A percentile compares a stretch with the other conserved stretches of the same genome.
Conservation (phyloP, 352 stramenopile species). For the Phytophthora pisi region DNA sequence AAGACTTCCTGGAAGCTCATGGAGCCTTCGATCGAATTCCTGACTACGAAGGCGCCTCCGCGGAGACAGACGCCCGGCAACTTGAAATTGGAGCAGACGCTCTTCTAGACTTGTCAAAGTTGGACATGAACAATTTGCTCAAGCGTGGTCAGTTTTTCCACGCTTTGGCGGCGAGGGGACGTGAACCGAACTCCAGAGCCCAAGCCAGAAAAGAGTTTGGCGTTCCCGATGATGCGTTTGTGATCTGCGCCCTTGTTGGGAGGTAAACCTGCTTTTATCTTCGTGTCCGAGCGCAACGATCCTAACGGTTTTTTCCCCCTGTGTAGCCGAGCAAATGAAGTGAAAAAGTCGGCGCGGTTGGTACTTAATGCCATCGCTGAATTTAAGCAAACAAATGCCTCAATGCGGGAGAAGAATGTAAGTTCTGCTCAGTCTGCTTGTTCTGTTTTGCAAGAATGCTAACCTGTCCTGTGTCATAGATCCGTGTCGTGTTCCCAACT, state of each 20-base stretch:
- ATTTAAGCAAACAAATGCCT: slow-evolving; percentile 25
- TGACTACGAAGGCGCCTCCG: neutral
- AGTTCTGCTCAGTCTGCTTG: neutral
- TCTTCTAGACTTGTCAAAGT: slow-evolving; percentile 38
- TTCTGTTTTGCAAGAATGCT: neutral
- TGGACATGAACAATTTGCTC: slow-evolving; percentile 16
- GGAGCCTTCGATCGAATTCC: slow-evolving; percentile 33
- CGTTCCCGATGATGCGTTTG: slow-evolving; percentile 43
- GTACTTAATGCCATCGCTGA: slow-evolving; percentile 53
- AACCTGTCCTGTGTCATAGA: slow-evolving; percentile 20
- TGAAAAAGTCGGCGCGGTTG: slow-evolving; percentile 43
- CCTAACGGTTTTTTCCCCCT: slow-evolving; percentile 1
- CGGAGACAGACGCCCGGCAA: neutral
- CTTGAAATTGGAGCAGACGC: slow-evolving; percentile 21
- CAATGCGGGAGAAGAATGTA: slow-evolving; percentile 11
- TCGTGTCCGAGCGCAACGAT: neutral
- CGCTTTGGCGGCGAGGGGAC: slow-evolving; percentile 20
- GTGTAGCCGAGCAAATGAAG: slow-evolving; percentile 65
- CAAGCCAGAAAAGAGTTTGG: slow-evolving; percentile 21
- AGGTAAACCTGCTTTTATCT: slow-evolving; percentile 39
- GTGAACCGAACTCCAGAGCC: slow-evolving; percentile 10
- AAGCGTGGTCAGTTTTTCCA: slow-evolving; percentile 22
- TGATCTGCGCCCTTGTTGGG: slow-evolving; percentile 70
- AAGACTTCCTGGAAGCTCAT: slow-evolving; percentile 69
- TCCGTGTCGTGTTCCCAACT: slow-evolving; percentile 70